Evolutionary conservation across 2,329 filamentous ascomycete species (phyloP), one percentile per base, ranked within the genome.

Genomic region (Diplodia seriata): DNA sequence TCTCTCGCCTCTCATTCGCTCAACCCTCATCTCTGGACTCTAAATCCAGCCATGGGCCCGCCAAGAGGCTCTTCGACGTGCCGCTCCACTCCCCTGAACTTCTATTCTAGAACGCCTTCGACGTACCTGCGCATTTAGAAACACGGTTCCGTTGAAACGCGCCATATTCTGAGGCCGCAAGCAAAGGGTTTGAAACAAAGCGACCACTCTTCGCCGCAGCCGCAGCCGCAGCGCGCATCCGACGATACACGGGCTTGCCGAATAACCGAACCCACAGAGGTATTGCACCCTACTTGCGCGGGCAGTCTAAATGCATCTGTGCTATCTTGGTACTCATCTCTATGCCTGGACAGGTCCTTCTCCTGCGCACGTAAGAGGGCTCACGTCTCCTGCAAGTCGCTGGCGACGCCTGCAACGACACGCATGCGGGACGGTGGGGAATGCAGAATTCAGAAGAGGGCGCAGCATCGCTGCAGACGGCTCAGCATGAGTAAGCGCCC

Each of bases 401-500:
- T 38, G 36, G 23, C 50, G n/a, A 36, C 29, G 15, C 14, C 53
- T 36, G 53, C 53, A 36, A 29, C 53, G 15, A 36, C 29, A 31
- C 29, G 53, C 29, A 38, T 56, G 33, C 18, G 36, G 38, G 9
- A n/a, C 26, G 18, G 26, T n/a, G 26, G 57, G 11, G 6, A 62
- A 49, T 23, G 40, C 57, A 33, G 40, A 62, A 62, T 50, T 3
- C 40, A 49, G 57, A n/a, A 49, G 40, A 23, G 26, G 15, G 40
- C n/a, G 57, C 57, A 50, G 40, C 56, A 61, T 61, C 55, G 15
- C 55, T 38, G 55, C 55, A 47, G 38, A 40, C 40, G 14, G 20
- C 56, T 61, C 56, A 61, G 56, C 57, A 50, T 62, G 38, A 62
- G 40, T 62, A 62, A 62, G 57, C 57, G 57, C 57, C 57, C 40